Percentiles rank a stretch among this genome's conserved stretches.
Conservation (phyloP, 2,329 filamentous ascomycete genomes). For the Nigrospora oryzae region DNA sequence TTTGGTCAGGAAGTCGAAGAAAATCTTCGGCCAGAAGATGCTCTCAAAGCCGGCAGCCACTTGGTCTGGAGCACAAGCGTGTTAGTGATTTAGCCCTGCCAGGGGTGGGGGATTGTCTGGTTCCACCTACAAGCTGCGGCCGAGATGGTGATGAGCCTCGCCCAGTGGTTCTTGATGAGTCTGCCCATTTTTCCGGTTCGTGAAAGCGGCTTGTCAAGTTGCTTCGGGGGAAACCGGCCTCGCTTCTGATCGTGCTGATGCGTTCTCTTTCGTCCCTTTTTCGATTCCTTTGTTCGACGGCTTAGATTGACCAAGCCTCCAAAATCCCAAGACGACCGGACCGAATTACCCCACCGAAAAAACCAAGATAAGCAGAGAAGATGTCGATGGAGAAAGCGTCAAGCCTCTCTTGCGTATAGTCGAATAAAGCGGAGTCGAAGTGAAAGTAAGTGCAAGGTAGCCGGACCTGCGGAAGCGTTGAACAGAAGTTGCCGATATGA, state of each 20-base stretch:
- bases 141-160: conserved; percentile 83
- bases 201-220: conserved; percentile 7
- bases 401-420: conserved; percentile 7
- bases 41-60: conserved; percentile 71
- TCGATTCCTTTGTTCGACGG: conserved; percentile 5
- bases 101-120: background rate
- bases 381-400: conserved; percentile 8
- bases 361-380: conserved; percentile 7
- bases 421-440: conserved; percentile 10
- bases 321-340: no score
- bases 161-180: conserved; percentile 99
- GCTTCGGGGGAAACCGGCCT: background rate
- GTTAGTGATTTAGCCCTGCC: background rate
- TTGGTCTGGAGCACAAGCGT: conserved; percentile 56
- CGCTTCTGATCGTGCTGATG: no score
- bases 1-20: conserved; percentile 94
- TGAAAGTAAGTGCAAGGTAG: conserved; percentile 32
- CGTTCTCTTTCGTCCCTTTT: conserved; percentile 9
- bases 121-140: conserved; percentile 50
- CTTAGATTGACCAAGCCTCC: background rate
- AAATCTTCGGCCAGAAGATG: conserved; percentile 98
- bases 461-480: conserved; percentile 41
- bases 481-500: conserved; percentile 33
- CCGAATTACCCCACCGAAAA: conserved; percentile 6
- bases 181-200: conserved; percentile 64